A percentile compares a stretch with the other conserved stretches of the same genome.
Conservation (phyloP, 1,139 yeast species). For the Pneumocystis canis region DNA sequence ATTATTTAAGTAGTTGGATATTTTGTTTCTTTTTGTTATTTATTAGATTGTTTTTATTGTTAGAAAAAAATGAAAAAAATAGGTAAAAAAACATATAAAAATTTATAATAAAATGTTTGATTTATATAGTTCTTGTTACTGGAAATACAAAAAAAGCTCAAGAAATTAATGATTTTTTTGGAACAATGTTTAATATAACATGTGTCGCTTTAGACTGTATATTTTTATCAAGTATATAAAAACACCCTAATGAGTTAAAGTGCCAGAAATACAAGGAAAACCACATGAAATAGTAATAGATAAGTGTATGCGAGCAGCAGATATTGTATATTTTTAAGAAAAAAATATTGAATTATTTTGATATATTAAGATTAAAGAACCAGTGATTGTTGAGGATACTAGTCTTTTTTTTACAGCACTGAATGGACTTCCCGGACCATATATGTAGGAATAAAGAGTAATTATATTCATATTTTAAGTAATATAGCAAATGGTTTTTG, state of each 20-base stretch:
- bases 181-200: slow-evolving; percentile 4
- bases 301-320: slow-evolving; percentile 70
- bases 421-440: slow-evolving; percentile 84
- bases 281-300: slow-evolving; percentile 67
- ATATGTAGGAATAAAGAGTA: slow-evolving; percentile 25
- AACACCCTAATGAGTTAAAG: not conserved
- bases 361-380: slow-evolving; percentile 35
- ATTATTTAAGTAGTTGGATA: not conserved
- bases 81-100: not conserved
- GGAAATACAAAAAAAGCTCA: slow-evolving; percentile 12
- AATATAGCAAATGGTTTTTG: slow-evolving; percentile 71
- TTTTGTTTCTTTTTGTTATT: not conserved
- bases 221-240: not conserved
- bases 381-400: slow-evolving; percentile 91
- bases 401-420: slow-evolving; percentile 73
- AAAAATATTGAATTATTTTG: not conserved
- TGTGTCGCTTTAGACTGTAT: slow-evolving; percentile 10
- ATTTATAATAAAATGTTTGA: not conserved
- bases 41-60: not conserved
- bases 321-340: slow-evolving; percentile 20
- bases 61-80: not conserved
- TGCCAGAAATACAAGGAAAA: slow-evolving; percentile 68
- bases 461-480: not conserved
- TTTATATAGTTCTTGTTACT: slow-evolving; percentile 11
- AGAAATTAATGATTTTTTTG: slow-evolving; percentile 12